Evolutionary conservation across 352 stramenopile species (phyloP).

Genomic region (Aphanomyces euteiches): DNA sequence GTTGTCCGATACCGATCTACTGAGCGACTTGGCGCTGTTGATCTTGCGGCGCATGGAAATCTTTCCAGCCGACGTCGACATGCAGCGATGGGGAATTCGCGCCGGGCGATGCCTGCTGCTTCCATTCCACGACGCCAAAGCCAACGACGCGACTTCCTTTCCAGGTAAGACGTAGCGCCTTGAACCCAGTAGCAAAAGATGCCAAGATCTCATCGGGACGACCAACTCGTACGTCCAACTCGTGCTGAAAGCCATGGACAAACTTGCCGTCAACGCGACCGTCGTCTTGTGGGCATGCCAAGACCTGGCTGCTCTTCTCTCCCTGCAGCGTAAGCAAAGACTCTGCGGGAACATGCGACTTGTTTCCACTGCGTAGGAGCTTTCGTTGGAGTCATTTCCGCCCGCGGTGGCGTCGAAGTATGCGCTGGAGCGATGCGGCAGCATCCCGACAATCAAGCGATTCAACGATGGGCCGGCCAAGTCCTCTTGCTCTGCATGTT

Average conservation of each 20-base stretch:
- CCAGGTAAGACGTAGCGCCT: too few relatives aligned
- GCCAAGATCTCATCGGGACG: neutral
- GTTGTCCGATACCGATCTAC: neutral
- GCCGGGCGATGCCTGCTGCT: neutral
- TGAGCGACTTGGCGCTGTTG: constrained; percentile 3
- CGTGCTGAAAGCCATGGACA: constrained; percentile 13
- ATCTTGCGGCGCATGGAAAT: constrained; percentile 24
- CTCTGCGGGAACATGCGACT: too few relatives aligned
- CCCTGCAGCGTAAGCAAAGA: constrained; percentile 4
- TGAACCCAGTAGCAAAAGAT: neutral
- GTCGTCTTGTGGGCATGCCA: constrained; percentile 5
- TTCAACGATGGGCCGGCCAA: constrained; percentile 15
- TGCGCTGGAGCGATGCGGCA: constrained; percentile 17
- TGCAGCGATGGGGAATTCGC: constrained; percentile 20
- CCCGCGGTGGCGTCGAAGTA: constrained; percentile 23
- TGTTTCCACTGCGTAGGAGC: neutral
- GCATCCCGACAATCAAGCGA: constrained; percentile 12
- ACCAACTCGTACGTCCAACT: constrained; percentile 1
- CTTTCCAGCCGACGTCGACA: constrained; percentile 11
- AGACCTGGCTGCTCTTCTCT: neutral
- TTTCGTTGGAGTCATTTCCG: constrained; percentile 18
- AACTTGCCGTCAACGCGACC: constrained; percentile 1
- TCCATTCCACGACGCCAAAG: neutral
- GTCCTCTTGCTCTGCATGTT: constrained; percentile 24
- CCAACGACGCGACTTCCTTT: too few relatives aligned